A percentile compares a stretch with the other conserved stretches of the same genome.
Evolutionary conservation across 768 basidiomycete genomes (phyloP).

Genomic region (Rossbeevera mucosa): DNA sequence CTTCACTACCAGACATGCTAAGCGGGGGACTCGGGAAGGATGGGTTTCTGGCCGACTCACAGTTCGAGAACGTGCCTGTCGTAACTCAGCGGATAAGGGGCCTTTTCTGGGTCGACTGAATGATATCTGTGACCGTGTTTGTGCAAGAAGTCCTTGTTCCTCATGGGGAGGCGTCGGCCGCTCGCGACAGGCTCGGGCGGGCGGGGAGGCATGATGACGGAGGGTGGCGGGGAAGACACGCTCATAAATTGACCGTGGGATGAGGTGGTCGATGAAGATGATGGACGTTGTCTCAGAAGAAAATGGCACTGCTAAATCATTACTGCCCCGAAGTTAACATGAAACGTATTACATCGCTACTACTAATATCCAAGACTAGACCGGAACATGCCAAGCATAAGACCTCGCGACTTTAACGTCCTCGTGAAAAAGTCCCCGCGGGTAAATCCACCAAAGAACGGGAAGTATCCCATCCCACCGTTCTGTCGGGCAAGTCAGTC

Average conservation of each 20-base stretch:
- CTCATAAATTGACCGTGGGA: constrained; percentile 10
- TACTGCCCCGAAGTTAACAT: neutral
- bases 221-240: constrained; percentile 13
- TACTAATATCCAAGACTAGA: constrained; percentile 28
- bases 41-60: constrained; percentile 39
- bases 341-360: constrained; percentile 12
- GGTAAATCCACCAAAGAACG: constrained; percentile 41
- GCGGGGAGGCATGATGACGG: constrained; percentile 20
- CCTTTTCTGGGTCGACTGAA: constrained; percentile 67
- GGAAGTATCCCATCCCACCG: constrained; percentile 38
- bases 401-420: constrained; percentile 36
- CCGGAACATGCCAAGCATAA: constrained; percentile 27
- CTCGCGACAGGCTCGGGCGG: constrained; percentile 18
- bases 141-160: constrained; percentile 51
- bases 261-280: constrained; percentile 10
- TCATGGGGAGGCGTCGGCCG: constrained; percentile 31
- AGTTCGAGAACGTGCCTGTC: constrained; percentile 63
- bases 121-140: constrained; percentile 66
- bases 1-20: constrained; percentile 40
- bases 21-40: neutral
- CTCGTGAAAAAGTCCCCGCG: constrained; percentile 42
- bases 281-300: neutral
- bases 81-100: constrained; percentile 74
- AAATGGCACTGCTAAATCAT: neutral
- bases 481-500: constrained; percentile 27